These are phyloP conservation scores for Ceratobasidium sp. DNA, from an alignment of 1,284 basidiomycete genomes.

Conservation along the genomic window DNA sequence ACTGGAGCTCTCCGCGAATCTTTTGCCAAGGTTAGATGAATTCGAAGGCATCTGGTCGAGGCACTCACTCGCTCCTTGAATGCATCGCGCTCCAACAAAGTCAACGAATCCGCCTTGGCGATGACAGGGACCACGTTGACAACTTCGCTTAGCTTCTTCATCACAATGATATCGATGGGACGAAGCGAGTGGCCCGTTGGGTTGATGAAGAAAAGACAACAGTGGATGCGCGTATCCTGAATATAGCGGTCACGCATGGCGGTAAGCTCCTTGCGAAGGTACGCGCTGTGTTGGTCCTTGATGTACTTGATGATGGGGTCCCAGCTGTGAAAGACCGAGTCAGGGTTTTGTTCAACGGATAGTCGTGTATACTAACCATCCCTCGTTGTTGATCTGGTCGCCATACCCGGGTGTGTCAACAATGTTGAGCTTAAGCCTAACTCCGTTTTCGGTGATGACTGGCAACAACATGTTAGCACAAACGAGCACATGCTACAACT, in stretches of 20 bases:
- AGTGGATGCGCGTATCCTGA: slow-evolving; percentile 97
- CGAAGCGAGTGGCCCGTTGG: slow-evolving; percentile 93
- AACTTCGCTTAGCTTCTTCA: slow-evolving; percentile 98
- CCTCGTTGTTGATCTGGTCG: slow-evolving; percentile 99
- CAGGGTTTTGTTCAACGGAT: slow-evolving; percentile 36
- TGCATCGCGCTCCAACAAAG: slow-evolving; percentile 87
- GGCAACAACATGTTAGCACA: slow-evolving; percentile 32
- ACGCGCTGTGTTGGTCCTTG: slow-evolving; percentile 98
- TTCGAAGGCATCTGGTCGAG: neutral
- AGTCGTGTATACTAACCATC: slow-evolving; percentile 69
- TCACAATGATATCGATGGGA: slow-evolving; percentile 95
- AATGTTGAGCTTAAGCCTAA: slow-evolving; percentile 94
- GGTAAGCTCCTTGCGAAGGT: slow-evolving; percentile 98
- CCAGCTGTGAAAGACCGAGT: slow-evolving; percentile 67
- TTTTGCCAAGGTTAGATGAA: slow-evolving; percentile 48
- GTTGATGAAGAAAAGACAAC: slow-evolving; percentile 98
- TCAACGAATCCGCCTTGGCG: slow-evolving; percentile 96
- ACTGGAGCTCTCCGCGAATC: slow-evolving; percentile 92
- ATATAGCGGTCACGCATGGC: slow-evolving; percentile 99
- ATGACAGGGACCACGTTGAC: slow-evolving; percentile 99
- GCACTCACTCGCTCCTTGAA: slow-evolving; percentile 87
- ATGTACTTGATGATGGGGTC: slow-evolving; percentile 99
- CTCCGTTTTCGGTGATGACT: slow-evolving; percentile 98
- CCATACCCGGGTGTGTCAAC: slow-evolving; percentile 99
- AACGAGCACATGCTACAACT: neutral